These are phyloP conservation scores for Parachlorella kessleri DNA, from an alignment of 139 green algal species.

Conservation along the genomic window DNA sequence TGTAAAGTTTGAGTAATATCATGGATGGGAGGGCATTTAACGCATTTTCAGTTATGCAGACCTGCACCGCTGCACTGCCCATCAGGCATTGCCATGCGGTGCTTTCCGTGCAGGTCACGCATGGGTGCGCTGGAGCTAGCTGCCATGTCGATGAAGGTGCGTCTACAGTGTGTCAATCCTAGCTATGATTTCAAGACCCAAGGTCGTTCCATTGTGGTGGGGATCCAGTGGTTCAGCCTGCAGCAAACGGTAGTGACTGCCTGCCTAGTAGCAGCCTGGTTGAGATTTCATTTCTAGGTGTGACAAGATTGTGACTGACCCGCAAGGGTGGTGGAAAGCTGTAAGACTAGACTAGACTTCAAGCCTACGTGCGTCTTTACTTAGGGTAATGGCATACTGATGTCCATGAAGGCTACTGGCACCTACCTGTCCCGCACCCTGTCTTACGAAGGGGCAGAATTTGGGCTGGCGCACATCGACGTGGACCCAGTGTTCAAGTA, in stretches of 20 bases:
- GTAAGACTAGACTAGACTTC: too few relatives aligned
- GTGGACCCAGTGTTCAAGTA: slow-evolving; percentile 62
- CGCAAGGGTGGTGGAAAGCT: too few relatives aligned
- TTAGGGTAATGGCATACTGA: too few relatives aligned
- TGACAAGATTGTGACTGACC: too few relatives aligned
- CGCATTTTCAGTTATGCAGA: background rate
- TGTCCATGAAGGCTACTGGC: slow-evolving; percentile 71
- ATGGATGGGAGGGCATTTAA: background rate
- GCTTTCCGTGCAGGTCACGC: slow-evolving; percentile 46
- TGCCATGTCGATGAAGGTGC: slow-evolving; percentile 35
- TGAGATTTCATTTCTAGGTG: too few relatives aligned
- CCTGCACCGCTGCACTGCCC: background rate
- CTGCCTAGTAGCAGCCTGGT: too few relatives aligned
- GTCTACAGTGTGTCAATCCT: too few relatives aligned
- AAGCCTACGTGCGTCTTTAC: too few relatives aligned
- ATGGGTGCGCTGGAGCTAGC: slow-evolving; percentile 80
- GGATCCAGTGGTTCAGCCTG: too few relatives aligned
- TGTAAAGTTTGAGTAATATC: background rate
- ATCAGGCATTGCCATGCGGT: background rate
- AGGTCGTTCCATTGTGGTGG: too few relatives aligned
- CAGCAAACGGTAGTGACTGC: too few relatives aligned
- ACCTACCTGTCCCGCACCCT: slow-evolving; percentile 86
- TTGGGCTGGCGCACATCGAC: slow-evolving; percentile 62
- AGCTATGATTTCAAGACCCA: too few relatives aligned
- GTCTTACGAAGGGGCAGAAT: slow-evolving; percentile 64